Evolutionary conservation across 805 yeast genomes (phyloP).

Genomic region (Candida ipomoeae): DNA sequence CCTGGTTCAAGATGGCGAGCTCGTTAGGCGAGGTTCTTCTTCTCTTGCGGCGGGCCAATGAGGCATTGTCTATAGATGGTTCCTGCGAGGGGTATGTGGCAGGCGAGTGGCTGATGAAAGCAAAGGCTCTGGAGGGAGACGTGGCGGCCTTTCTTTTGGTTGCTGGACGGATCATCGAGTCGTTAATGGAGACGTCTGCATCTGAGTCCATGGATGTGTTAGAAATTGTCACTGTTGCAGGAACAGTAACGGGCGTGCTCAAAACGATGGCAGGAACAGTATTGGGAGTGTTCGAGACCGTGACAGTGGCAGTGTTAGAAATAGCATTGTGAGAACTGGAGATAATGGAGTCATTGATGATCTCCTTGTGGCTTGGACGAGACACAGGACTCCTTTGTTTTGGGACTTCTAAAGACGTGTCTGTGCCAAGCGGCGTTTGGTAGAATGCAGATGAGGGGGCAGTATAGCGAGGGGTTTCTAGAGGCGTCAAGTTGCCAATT

Average conservation of each 20-base stretch:
- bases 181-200: constrained; percentile 11
- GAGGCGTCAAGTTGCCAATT: constrained; percentile 22
- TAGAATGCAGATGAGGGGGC: background rate
- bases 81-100: constrained; percentile 80
- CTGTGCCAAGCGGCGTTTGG: background rate
- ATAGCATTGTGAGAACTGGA: too few relatives aligned
- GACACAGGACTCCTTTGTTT: background rate
- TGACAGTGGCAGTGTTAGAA: too few relatives aligned
- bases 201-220: constrained; percentile 11
- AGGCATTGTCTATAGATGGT: constrained; percentile 85
- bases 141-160: constrained; percentile 24
- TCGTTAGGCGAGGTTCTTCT: constrained; percentile 92
- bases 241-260: too few relatives aligned
- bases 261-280: too few relatives aligned
- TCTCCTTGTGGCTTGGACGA: too few relatives aligned
- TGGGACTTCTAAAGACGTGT: background rate
- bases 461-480: constrained; percentile 13
- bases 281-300: too few relatives aligned
- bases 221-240: too few relatives aligned
- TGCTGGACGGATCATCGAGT: constrained; percentile 12
- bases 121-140: constrained; percentile 42
- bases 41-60: constrained; percentile 88
- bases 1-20: constrained; percentile 72
- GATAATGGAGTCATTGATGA: too few relatives aligned
- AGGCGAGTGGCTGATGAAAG: constrained; percentile 91